Evolutionary conservation across 768 basidiomycete genomes (phyloP), one percentile per base, ranked within the genome.

Genomic region (Auricularia cornea): DNA sequence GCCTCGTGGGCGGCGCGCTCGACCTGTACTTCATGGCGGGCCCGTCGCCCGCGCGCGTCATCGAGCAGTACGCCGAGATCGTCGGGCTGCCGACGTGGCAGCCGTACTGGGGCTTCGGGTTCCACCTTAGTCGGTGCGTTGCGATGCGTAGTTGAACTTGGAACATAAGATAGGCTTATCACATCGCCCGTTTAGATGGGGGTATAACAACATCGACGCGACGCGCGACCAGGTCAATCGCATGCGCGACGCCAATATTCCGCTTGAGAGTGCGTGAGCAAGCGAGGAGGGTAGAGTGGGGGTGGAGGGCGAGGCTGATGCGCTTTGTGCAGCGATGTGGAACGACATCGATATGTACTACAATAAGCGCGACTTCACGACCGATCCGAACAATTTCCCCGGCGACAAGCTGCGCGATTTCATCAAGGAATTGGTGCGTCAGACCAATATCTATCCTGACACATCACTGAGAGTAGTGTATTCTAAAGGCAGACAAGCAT

Each of bases 251-350:
- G 88, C 88, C 0, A 78, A 83, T 60, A 83, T 93, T 63, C 91
- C 90, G n/a, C 78, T 92, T 3, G 90, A 93, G 81, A 83, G 84
- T 84, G 30, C 54, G 68, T 65, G n/a, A n/a, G n/a, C n/a, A n/a
- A n/a, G n/a, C n/a, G n/a, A n/a, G n/a, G n/a, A n/a, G n/a, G n/a
- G n/a, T n/a, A n/a, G n/a, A n/a, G n/a, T n/a, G n/a, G n/a, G n/a
- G n/a, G n/a, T n/a, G n/a, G n/a, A n/a, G n/a, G n/a, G n/a, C n/a
- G n/a, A n/a, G n/a, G n/a, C n/a, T n/a, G n/a, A n/a, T n/a, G n/a
- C n/a, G n/a, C n/a, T n/a, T n/a, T n/a, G n/a, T n/a, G n/a, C 26
- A 87, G 86, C 84, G 56, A 88, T 88, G 80, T 90, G 88, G 88
- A 89, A 86, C 68, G 88, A 89, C 66, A 87, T 90, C 64, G 88